phyloP scores from a whole-genome alignment of 805 yeast genomes.

The Kuraishia floccosa region DNA sequence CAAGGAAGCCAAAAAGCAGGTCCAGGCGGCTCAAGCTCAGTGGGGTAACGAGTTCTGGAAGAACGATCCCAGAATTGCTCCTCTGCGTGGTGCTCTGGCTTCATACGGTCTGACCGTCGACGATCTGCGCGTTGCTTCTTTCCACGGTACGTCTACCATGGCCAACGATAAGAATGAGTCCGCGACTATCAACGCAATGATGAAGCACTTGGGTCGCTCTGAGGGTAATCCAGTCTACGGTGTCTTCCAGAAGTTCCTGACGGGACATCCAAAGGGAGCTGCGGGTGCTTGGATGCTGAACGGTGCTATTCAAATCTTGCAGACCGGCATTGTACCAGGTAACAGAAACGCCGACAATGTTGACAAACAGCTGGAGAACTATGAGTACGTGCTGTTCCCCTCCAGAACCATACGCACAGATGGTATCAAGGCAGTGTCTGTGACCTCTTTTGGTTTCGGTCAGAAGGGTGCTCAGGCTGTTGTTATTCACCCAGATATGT shows the following conservation, averaged over 20 bases:
- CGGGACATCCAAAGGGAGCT: conserved; percentile 99
- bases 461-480: conserved; percentile 98
- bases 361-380: conserved; percentile 73
- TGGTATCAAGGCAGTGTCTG: conserved; percentile 94
- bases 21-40: conserved; percentile 78
- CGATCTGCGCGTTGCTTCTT: conserved; percentile 91
- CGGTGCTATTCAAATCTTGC: conserved; percentile 90
- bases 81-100: conserved; percentile 94
- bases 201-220: conserved; percentile 89
- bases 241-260: conserved; percentile 96
- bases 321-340: conserved; percentile 94
- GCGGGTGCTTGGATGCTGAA: conserved; percentile 99
- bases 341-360: conserved; percentile 97
- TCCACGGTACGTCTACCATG: conserved; percentile 98
- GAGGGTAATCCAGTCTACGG: conserved; percentile 97
- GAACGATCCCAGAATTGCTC: conserved; percentile 89
- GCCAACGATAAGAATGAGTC: conserved; percentile 99
- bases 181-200: conserved; percentile 82
- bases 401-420: conserved; percentile 89
- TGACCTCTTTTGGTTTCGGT: conserved; percentile 98
- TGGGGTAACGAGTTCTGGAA: conserved; percentile 95
- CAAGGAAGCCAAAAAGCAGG: conserved; percentile 77
- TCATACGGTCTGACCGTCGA: conserved; percentile 88
- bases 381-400: conserved; percentile 86
- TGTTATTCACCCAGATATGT: conserved; percentile 86